phyloP scores from a whole-genome alignment of 306 rosid genomes.

The Geum urbanum region DNA sequence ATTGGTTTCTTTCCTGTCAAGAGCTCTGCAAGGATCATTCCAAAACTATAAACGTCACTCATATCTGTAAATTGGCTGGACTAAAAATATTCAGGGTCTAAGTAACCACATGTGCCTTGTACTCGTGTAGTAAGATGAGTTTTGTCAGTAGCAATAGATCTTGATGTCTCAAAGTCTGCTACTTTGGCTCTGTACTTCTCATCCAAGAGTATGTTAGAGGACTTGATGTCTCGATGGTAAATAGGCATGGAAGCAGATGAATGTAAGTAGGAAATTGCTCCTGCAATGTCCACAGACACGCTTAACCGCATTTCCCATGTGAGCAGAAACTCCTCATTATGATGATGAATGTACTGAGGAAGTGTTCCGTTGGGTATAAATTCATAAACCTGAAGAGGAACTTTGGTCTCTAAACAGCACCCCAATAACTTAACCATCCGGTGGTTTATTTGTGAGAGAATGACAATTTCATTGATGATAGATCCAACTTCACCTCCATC shows the following conservation, averaged over 20 bases:
- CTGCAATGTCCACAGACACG: slow-evolving; percentile 7
- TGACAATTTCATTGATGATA: slow-evolving; percentile 10
- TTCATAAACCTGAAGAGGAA: slow-evolving; percentile 14
- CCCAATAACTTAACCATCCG: slow-evolving; percentile 15
- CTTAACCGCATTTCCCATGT: slow-evolving; percentile 11
- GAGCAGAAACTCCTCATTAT: slow-evolving; percentile 15
- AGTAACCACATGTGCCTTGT: slow-evolving; percentile 17
- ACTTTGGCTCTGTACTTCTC: slow-evolving; percentile 15
- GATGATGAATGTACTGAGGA: slow-evolving; percentile 3
- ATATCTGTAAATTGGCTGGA: slow-evolving; percentile 17
- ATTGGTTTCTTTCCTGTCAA: slow-evolving; percentile 15
- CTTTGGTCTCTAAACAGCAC: slow-evolving; percentile 18
- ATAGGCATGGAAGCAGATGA: slow-evolving; percentile 10
- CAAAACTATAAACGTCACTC: slow-evolving; percentile 18
- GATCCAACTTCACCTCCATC: neutral
- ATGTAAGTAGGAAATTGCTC: slow-evolving; percentile 23
- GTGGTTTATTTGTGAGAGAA: slow-evolving; percentile 11
- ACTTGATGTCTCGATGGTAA: slow-evolving; percentile 27
- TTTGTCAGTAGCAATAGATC: slow-evolving; percentile 1
- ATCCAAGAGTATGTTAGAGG: slow-evolving; percentile 18
- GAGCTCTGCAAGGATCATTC: slow-evolving; percentile 15
- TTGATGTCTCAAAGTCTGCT: slow-evolving; percentile 25
- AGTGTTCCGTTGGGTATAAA: slow-evolving; percentile 19
- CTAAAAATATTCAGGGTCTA: slow-evolving; percentile 19
- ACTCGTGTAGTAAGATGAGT: slow-evolving; percentile 21